Base-by-base conservation (phyloP, 371 early-diverging fungal genomes). In the Funneliformis caledonium region DNA sequence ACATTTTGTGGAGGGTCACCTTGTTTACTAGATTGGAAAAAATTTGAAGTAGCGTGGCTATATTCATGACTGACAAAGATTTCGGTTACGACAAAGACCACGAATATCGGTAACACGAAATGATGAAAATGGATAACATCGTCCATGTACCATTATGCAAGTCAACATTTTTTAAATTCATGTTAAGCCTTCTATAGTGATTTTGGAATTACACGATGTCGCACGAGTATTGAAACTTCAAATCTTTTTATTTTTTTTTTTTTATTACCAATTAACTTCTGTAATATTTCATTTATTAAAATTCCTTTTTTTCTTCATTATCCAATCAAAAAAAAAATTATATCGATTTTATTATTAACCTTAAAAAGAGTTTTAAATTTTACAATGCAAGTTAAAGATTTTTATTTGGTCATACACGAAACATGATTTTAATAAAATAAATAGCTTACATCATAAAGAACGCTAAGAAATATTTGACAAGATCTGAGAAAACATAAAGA, bases 11-110 rank as follows among this genome's bases (percentile, higher is more conserved):
- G 19, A 73, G 8, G 43, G 22, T 52, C n/a, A 45, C 16, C 33
- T 72, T 73, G 73, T 73, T 73, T 73, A 73, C 73, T 73, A 50
- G 52, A 73, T 73, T 73, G 52, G 52, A 73, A 52, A 22, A 50
- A 4, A 50, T 8, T 37, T 50, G 33, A 16, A 16, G 72, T 19
- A 72, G 73, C 48, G 52, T 73, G 56, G 14, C 31, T 50, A 50
- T 37, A 37, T 37, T 0, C 1, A 37, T 37, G 37, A 37, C 37
- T 37, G 37, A 73, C 37, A 52, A 50, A 50, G 22, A 52, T 22
- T 12, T 73, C 10, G 33, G 8, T 31, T 11, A 73, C 11, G 26
- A 37, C 26, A 73, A 73, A 52, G 48, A n/a, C 37, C 9, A 4
- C 9, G n/a, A 43, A 19, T 8, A 19, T 42, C 43, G 7, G 19